These are phyloP conservation scores for Aotearoamyces nothofagi DNA, from an alignment of 2,329 filamentous ascomycete species.

Conservation along the genomic window DNA sequence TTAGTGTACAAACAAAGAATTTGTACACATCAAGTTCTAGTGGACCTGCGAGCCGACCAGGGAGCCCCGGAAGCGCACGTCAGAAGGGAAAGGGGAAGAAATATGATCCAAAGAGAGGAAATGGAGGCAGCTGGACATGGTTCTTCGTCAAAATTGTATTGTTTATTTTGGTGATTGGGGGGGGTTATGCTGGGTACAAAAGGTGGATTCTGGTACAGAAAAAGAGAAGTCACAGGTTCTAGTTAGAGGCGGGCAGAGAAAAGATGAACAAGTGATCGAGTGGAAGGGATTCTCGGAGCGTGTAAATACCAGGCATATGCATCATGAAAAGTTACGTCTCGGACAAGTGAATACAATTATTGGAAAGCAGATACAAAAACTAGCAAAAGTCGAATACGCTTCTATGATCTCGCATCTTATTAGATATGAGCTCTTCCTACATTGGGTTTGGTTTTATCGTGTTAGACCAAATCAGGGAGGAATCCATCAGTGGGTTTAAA, in stretches of 20 bases:
- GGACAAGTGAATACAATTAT: too few species aligned
- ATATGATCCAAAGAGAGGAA: conserved; percentile 16
- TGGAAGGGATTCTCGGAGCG: background rate
- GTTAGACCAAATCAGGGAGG: too few species aligned
- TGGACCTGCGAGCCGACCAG: too few species aligned
- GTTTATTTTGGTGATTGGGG: conserved; percentile 53
- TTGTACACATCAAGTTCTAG: conserved; percentile 57
- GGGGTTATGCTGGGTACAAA: conserved; percentile 75
- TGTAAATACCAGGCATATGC: too few species aligned
- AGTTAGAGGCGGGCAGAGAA: conserved; percentile 2
- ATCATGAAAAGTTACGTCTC: too few species aligned
- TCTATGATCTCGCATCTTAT: too few species aligned
- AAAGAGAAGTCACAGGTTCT: conserved; percentile 19
- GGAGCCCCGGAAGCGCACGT: conserved; percentile 17
- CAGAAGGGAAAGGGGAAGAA: conserved; percentile 16
- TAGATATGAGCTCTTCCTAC: too few species aligned
- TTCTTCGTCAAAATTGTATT: conserved; percentile 72
- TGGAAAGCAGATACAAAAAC: too few species aligned
- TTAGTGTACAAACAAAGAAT: conserved; percentile 74
- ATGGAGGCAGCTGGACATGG: conserved; percentile 43
- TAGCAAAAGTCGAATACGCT: too few species aligned
- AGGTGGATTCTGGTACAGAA: conserved; percentile 54
- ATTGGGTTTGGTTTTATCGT: too few species aligned
- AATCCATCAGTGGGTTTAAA: too few species aligned
- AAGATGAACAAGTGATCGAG: too few species aligned